Conservation (phyloP, 2,329 filamentous ascomycete species). For the Cordyceps cateniannulata region DNA sequence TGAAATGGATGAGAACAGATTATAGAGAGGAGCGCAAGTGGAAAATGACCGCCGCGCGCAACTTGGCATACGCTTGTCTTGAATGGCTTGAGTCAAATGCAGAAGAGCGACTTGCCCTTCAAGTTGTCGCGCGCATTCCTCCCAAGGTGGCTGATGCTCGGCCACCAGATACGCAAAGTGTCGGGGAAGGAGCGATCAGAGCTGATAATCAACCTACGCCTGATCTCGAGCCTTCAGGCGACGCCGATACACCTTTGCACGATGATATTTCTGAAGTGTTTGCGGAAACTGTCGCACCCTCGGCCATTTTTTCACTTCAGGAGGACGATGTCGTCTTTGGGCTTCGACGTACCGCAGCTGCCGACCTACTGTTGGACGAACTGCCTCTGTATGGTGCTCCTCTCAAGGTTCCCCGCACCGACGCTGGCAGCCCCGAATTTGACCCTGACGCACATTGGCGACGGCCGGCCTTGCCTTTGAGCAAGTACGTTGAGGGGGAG, state of each 20-base stretch:
- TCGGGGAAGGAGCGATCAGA: constrained; percentile 26
- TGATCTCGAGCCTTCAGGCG: constrained; percentile 58
- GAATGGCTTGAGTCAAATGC: constrained; percentile 65
- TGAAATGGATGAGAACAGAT: constrained; percentile 97
- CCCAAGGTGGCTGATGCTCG: constrained; percentile 25
- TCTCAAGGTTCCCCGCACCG: constrained; percentile 51
- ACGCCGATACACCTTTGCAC: constrained; percentile 49
- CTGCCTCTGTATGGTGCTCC: constrained; percentile 71
- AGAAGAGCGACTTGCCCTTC: constrained; percentile 60
- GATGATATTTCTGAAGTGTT: constrained; percentile 34
- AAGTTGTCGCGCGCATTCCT: constrained; percentile 54
- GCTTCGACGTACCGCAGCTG: constrained; percentile 64
- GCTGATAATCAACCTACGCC: constrained; percentile 51
- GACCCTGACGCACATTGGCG: constrained; percentile 68
- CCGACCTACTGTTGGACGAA: constrained; percentile 72
- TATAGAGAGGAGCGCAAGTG: constrained; percentile 91
- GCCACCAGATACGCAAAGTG: constrained; percentile 27
- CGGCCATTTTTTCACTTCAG: constrained; percentile 75
- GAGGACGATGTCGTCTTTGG: constrained; percentile 77
- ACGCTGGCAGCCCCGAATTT: constrained; percentile 49
- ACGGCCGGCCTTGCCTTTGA: constrained; percentile 72
- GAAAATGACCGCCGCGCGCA: constrained; percentile 77
- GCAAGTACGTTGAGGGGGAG: constrained; percentile 78
- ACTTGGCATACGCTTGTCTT: constrained; percentile 74
- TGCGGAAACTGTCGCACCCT: constrained; percentile 55